Evolutionary conservation across 768 basidiomycete species (phyloP), one percentile per base, ranked within the genome.

Genomic region (Agaricus bisporus): DNA sequence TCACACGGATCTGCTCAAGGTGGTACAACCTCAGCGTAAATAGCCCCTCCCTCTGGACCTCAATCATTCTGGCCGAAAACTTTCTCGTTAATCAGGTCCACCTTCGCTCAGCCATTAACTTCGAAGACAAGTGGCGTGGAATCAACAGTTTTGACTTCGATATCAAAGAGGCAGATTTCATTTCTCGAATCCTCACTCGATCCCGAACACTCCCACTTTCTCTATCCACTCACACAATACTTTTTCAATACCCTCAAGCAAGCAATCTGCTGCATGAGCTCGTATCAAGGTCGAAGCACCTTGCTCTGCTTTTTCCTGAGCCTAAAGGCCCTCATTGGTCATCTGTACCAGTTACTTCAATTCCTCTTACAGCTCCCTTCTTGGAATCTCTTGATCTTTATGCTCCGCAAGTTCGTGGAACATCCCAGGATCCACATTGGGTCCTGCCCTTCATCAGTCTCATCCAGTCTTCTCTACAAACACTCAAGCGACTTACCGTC

Each of bases 381-480:
- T 45, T 54, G 2, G 52, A 54, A 47, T 29, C 44, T 17, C 28
- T 54, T n/a, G 44, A 54, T 12, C 26, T 54, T 11, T 54, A 54
- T 20, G 52, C 52, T 5, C 15, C 20, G 10, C n/a, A 39, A 14
- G 25, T 39, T 17, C 45, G 38, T 22, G 20, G 17, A 11, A 5
- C 44, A 14, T 36, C 28, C 14, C 39, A 20, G 14, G 28, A 14
- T 20, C 22, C 26, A 15, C 28, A 14, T 18, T 54, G 52, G 52
- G 32, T n/a, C 28, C 28, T 38, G 8, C 37, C 46, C 14, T 54
- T 47, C 26, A 47, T 46, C 44, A 38, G 35, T 18, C 45, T 53
- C 45, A 54, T 54, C 45, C 44, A 29, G 17, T 25, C 52, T 12
- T 54, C 43, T 29, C 26, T 37, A 10, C 45, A n/a, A 7, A 54